Evolutionary conservation across 306 rosid species (phyloP).

Genomic region (Boehmeria nivea): DNA sequence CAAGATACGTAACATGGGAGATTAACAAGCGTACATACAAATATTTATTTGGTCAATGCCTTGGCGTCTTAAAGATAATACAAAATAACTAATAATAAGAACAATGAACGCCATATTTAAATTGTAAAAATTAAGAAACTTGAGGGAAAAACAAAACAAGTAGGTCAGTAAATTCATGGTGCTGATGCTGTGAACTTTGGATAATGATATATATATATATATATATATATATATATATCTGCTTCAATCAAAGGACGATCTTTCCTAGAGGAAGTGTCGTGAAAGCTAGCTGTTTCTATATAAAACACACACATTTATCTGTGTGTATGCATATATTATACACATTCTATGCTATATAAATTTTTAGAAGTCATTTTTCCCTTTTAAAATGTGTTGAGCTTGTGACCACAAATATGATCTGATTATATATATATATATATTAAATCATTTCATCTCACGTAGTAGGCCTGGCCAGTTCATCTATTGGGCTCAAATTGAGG

Average conservation of each 20-base stretch:
- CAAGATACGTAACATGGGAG: conserved; percentile 12
- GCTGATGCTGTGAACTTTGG: neutral
- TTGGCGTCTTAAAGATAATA: neutral
- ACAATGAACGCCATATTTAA: neutral
- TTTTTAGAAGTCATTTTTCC: neutral
- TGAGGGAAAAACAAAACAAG: neutral
- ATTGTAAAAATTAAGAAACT: neutral
- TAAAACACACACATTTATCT: too few relatives aligned
- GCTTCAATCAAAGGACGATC: neutral
- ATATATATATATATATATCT: too few relatives aligned
- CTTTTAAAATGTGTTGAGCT: too few relatives aligned
- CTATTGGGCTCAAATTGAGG: neutral
- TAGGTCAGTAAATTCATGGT: neutral
- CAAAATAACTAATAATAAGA: neutral
- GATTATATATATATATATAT: too few relatives aligned
- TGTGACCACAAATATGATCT: too few relatives aligned
- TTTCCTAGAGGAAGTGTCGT: conserved; percentile 6
- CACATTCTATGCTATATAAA: too few relatives aligned
- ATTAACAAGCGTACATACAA: conserved; percentile 4
- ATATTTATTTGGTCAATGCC: conserved; percentile 3
- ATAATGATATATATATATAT: neutral
- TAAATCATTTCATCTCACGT: too few relatives aligned
- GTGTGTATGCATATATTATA: too few relatives aligned
- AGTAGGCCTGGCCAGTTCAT: neutral
- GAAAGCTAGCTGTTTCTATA: neutral